These are phyloP conservation scores for Hygrocybe coccinea DNA, from an alignment of 768 basidiomycete genomes.

Conservation along the genomic window DNA sequence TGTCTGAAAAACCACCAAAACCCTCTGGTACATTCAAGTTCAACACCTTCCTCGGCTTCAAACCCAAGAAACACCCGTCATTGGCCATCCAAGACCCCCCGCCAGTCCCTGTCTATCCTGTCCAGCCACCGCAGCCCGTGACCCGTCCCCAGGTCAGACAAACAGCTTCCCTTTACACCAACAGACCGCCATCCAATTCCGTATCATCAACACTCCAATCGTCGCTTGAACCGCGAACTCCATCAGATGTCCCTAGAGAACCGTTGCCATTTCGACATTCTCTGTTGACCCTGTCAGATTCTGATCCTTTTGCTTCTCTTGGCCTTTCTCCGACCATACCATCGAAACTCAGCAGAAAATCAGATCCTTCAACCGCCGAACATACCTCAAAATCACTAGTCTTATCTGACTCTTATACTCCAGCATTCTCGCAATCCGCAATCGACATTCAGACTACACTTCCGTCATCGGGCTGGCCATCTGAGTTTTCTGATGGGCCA, in stretches of 20 bases:
- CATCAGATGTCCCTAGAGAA: slow-evolving; percentile 42
- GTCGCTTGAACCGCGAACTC: slow-evolving; percentile 50
- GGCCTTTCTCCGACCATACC: slow-evolving; percentile 38
- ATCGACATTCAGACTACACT: slow-evolving; percentile 15
- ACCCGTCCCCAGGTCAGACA: slow-evolving; percentile 13
- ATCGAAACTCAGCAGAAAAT: slow-evolving; percentile 39
- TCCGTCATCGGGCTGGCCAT: neutral
- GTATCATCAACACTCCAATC: slow-evolving; percentile 53
- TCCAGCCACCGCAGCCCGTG: slow-evolving; percentile 16
- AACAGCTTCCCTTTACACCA: slow-evolving; percentile 25
- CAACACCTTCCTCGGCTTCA: slow-evolving; percentile 59
- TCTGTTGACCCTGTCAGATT: slow-evolving; percentile 56
- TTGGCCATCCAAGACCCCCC: slow-evolving; percentile 52
- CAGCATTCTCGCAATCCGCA: slow-evolving; percentile 52
- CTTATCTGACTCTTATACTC: slow-evolving; percentile 41
- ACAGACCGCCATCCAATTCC: slow-evolving; percentile 49
- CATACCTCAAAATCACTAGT: no score
- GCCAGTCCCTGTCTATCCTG: slow-evolving; percentile 26
- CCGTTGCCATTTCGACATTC: slow-evolving; percentile 39
- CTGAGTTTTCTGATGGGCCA: neutral
- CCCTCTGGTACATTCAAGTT: slow-evolving; percentile 38
- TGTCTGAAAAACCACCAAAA: slow-evolving; percentile 26
- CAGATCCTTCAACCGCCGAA: slow-evolving; percentile 34
- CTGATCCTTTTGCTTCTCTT: slow-evolving; percentile 59
- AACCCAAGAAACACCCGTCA: slow-evolving; percentile 53